A percentile compares a stretch with the other conserved stretches of the same genome.
Conservation (phyloP, 2,329 filamentous ascomycete genomes). For the Sclerotinia borealis region DNA sequence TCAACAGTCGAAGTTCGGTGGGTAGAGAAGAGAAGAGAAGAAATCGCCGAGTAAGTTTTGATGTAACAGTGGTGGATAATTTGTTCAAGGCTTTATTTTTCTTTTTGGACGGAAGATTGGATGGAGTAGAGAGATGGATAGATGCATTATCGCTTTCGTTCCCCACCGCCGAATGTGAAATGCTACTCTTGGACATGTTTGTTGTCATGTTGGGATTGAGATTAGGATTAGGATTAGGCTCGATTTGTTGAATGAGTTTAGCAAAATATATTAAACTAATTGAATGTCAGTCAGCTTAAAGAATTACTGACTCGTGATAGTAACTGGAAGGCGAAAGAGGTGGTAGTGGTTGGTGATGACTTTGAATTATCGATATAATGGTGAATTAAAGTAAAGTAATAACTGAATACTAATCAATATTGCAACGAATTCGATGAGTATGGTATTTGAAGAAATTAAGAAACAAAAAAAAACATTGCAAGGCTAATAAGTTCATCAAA, state of each 20-base stretch:
- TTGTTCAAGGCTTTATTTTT: not conserved
- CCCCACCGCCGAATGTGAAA: not conserved
- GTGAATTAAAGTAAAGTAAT: not conserved
- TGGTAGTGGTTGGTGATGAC: no score
- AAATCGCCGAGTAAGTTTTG: conserved; percentile 2
- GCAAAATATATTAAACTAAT: no score
- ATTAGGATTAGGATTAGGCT: no score
- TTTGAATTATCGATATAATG: no score
- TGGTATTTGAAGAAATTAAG: not conserved
- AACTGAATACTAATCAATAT: not conserved
- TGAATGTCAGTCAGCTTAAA: no score
- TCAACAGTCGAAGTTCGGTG: conserved; percentile 25
- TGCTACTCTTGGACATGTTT: not conserved
- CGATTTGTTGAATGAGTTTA: not conserved
- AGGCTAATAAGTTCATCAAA: not conserved
- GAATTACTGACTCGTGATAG: not conserved
- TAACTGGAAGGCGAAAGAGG: no score
- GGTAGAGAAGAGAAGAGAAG: conserved; percentile 23
- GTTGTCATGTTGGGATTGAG: not conserved
- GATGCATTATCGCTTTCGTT: conserved; percentile 33
- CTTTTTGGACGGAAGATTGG: not conserved
- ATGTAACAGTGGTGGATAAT: conserved; percentile 11
- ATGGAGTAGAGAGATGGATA: not conserved
- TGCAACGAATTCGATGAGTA: not conserved
- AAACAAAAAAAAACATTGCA: not conserved